Conservation (phyloP, 352 stramenopile genomes). For the Globisporangium radiosum region DNA sequence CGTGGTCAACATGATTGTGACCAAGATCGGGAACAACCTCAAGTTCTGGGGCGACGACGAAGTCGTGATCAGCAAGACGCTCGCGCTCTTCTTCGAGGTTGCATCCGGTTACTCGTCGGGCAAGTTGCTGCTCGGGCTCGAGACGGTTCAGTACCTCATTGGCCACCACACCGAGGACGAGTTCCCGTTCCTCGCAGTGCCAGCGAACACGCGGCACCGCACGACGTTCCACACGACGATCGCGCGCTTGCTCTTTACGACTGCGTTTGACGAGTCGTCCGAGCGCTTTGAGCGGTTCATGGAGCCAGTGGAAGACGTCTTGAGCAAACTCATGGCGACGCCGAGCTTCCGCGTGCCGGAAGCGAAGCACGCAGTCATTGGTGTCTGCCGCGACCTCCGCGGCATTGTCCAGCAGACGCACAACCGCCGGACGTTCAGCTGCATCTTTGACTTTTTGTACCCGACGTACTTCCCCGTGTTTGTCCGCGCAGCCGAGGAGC, state of each 20-base stretch:
- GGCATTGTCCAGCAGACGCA: conserved; percentile 95
- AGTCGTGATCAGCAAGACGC: conserved; percentile 94
- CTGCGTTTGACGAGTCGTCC: conserved; percentile 89
- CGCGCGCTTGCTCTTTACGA: conserved; percentile 93
- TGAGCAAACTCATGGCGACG: conserved; percentile 77
- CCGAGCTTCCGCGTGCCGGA: conserved; percentile 67
- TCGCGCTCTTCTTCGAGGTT: conserved; percentile 97
- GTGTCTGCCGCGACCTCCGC: conserved; percentile 94
- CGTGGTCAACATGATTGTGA: conserved; percentile 98
- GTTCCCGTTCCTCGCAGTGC: conserved; percentile 95
- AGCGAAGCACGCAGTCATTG: conserved; percentile 90
- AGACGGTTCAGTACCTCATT: conserved; percentile 96
- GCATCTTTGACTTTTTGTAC: conserved; percentile 98
- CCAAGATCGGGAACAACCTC: conserved; percentile 98
- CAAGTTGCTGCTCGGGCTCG: conserved; percentile 96
- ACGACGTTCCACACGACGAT: conserved; percentile 98
- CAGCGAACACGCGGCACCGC: conserved; percentile 91
- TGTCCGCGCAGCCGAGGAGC: conserved; percentile 90
- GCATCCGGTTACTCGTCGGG: conserved; percentile 94
- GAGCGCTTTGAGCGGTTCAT: conserved; percentile 97
- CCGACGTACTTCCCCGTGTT: conserved; percentile 95
- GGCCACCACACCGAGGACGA: conserved; percentile 95
- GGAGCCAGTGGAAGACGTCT: conserved; percentile 85
- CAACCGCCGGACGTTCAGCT: conserved; percentile 95
- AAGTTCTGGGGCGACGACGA: conserved; percentile 97